phyloP scores from a whole-genome alignment of 139 green algal species.

The Coelastrella sp. region DNA sequence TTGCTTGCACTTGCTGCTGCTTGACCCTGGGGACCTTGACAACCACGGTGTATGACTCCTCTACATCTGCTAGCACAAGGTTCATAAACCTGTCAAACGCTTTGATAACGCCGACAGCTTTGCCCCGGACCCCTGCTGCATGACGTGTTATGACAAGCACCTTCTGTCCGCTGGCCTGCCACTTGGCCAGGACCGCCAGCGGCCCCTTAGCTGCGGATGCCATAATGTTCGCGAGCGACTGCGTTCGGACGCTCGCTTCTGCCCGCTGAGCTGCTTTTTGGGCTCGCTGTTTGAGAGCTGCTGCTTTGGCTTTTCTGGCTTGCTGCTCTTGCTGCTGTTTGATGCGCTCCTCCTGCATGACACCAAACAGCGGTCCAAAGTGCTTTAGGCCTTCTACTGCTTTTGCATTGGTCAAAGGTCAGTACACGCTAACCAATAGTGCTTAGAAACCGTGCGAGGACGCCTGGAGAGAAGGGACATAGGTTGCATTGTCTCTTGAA shows the following conservation, averaged over 20 bases:
- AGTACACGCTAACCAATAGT: too few relatives aligned
- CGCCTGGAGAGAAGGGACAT: too few relatives aligned
- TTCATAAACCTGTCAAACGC: conserved; percentile 86
- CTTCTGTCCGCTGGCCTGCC: not conserved
- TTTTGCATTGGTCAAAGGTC: not conserved
- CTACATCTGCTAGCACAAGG: conserved; percentile 78
- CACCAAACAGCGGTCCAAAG: not conserved
- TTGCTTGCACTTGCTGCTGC: conserved; percentile 22
- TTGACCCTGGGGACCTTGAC: conserved; percentile 51
- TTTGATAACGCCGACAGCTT: conserved; percentile 62
- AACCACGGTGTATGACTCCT: conserved; percentile 82
- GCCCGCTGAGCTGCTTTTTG: conserved; percentile 20
- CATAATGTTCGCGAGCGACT: conserved; percentile 30
- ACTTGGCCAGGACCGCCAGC: conserved; percentile 58
- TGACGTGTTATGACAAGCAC: conserved; percentile 83
- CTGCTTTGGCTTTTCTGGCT: conserved; percentile 47
- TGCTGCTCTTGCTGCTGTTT: not conserved
- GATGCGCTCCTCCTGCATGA: not conserved
- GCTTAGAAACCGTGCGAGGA: too few relatives aligned
- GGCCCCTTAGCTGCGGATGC: conserved; percentile 51
- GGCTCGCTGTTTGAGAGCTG: conserved; percentile 38
- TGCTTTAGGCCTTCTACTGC: not conserved
- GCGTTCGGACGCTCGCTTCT: conserved; percentile 3
- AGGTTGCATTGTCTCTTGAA: too few relatives aligned
- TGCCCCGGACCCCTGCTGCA: conserved; percentile 70